Evolutionary conservation across 805 yeast genomes (phyloP).

Genomic region (Candida odintsovae): DNA sequence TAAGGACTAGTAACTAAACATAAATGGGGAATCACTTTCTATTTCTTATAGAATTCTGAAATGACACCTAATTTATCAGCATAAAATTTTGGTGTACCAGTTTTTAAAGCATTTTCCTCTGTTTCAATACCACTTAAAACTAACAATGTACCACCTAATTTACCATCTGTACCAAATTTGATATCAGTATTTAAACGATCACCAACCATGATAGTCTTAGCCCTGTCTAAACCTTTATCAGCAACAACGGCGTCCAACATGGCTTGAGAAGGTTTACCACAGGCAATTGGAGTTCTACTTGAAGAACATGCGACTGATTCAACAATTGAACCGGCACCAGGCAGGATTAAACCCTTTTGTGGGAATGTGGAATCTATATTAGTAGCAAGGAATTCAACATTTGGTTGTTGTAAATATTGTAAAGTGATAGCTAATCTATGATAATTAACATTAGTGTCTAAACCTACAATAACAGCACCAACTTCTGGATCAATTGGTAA

Average conservation of each 20-base stretch:
- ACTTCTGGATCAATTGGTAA: constrained; percentile 62
- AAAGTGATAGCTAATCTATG: constrained; percentile 75
- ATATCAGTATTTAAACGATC: constrained; percentile 95
- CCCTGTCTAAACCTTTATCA: constrained; percentile 46
- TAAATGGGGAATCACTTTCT: no score
- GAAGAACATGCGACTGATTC: constrained; percentile 69
- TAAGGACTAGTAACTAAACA: no score
- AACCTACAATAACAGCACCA: constrained; percentile 87
- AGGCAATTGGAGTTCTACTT: constrained; percentile 80
- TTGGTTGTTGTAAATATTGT: constrained; percentile 65
- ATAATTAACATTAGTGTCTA: constrained; percentile 73
- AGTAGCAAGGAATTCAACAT: constrained; percentile 79
- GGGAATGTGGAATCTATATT: constrained; percentile 96
- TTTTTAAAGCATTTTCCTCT: constrained; percentile 48
- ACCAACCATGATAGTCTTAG: constrained; percentile 84
- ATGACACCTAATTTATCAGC: constrained; percentile 48
- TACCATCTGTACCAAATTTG: constrained; percentile 84
- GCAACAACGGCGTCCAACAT: constrained; percentile 88
- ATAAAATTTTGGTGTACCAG: constrained; percentile 55
- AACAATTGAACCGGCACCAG: constrained; percentile 94
- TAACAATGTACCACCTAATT: constrained; percentile 76
- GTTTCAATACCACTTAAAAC: constrained; percentile 91
- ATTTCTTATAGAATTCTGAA: constrained; percentile 56
- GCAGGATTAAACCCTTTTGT: constrained; percentile 73
- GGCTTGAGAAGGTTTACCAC: constrained; percentile 87